Conservation (phyloP, 2,329 filamentous ascomycete genomes). For the Trichoderma sp. region DNA sequence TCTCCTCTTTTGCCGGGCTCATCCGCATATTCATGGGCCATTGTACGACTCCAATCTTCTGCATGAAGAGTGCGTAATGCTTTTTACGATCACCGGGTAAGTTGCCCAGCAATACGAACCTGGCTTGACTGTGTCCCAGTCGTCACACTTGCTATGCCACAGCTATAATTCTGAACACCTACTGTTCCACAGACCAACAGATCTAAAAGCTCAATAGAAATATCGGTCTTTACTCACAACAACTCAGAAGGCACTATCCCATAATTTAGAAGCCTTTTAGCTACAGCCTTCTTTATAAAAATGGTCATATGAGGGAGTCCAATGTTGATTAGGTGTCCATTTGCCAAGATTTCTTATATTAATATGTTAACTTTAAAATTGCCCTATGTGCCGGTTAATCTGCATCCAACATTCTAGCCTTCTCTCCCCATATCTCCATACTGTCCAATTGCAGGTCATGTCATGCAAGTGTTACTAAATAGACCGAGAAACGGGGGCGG, state of each 20-base stretch:
- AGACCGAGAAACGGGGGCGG: neutral
- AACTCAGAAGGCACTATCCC: neutral
- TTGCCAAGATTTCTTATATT: neutral
- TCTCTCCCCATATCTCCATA: neutral
- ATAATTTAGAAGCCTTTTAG: neutral
- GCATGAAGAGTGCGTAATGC: neutral
- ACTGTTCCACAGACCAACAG: no score
- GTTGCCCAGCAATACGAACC: neutral
- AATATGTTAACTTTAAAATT: neutral
- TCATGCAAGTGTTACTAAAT: neutral
- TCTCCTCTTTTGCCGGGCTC: neutral
- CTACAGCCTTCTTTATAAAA: neutral
- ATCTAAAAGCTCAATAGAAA: no score
- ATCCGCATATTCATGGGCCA: neutral
- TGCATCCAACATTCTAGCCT: neutral
- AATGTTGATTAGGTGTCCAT: neutral
- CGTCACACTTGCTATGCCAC: neutral
- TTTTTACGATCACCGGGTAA: neutral
- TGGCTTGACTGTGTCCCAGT: neutral
- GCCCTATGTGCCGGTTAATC: neutral
- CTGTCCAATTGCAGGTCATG: neutral
- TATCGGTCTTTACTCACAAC: neutral
- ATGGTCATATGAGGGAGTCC: neutral
- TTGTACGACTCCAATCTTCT: neutral
- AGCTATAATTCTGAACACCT: neutral